Conservation (phyloP, 768 basidiomycete genomes). For the Cyathus striatus region DNA sequence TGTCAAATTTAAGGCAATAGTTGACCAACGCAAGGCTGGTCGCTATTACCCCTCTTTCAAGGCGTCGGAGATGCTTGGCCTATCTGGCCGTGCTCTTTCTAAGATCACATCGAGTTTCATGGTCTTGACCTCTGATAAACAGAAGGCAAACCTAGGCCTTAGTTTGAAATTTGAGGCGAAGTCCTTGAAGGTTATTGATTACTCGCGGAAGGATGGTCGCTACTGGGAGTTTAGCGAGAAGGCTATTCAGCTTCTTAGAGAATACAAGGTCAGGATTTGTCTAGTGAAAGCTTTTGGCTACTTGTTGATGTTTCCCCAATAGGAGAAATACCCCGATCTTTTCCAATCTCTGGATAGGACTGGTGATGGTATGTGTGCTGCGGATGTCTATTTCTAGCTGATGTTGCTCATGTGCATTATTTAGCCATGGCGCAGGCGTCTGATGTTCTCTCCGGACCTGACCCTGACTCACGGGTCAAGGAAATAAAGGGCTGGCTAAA, state of each 20-base stretch:
- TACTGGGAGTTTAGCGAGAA: slow-evolving; percentile 94
- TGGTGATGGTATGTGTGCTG: slow-evolving; percentile 63
- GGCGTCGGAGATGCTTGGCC: slow-evolving; percentile 65
- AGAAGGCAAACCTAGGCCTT: slow-evolving; percentile 87
- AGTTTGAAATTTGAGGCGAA: slow-evolving; percentile 97
- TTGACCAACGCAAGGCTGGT: slow-evolving; percentile 43
- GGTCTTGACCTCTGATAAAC: slow-evolving; percentile 70
- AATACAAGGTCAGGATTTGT: slow-evolving; percentile 68
- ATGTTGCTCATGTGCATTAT: no score
- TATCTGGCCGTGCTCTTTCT: slow-evolving; percentile 77
- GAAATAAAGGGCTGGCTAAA: slow-evolving; percentile 87
- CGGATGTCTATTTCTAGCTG: no score
- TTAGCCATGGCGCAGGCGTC: slow-evolving; percentile 73
- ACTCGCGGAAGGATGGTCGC: slow-evolving; percentile 77
- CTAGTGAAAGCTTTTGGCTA: neutral
- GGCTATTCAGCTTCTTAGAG: slow-evolving; percentile 71
- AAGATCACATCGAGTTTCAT: slow-evolving; percentile 93
- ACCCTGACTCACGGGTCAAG: slow-evolving; percentile 66
- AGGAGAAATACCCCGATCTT: slow-evolving; percentile 82
- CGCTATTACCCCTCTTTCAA: slow-evolving; percentile 78
- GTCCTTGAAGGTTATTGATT: slow-evolving; percentile 87
- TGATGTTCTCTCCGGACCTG: slow-evolving; percentile 45
- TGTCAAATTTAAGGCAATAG: slow-evolving; percentile 68
- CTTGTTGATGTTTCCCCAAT: slow-evolving; percentile 3
- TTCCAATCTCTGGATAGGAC: slow-evolving; percentile 66